A percentile compares a stretch with the other conserved stretches of the same genome.
Conservation (phyloP, 2,329 filamentous ascomycete species). For the Ceratocystis cubensis region DNA sequence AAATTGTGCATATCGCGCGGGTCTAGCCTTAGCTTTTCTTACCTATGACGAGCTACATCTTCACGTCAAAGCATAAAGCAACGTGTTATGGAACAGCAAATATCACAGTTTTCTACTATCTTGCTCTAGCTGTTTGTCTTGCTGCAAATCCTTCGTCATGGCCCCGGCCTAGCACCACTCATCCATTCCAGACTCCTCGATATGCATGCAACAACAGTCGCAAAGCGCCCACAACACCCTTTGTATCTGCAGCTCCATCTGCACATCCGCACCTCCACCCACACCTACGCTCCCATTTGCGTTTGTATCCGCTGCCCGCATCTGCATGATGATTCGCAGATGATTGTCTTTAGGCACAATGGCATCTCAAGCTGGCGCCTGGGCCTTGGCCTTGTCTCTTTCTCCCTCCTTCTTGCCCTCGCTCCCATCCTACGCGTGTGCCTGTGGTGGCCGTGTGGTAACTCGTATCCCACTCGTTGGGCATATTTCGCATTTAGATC, state of each 20-base stretch:
- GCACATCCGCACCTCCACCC: not conserved
- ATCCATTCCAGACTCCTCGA: not conserved
- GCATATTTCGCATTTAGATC: not conserved
- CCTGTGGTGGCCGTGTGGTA: not conserved
- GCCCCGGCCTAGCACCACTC: not conserved
- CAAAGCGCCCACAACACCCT: not conserved
- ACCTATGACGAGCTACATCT: constrained; percentile 9
- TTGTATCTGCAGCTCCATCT: not conserved
- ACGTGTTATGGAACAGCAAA: not conserved
- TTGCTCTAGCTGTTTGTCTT: not conserved
- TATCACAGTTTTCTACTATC: not conserved
- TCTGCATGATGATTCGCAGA: constrained; percentile 11
- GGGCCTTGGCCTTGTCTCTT: constrained; percentile 4
- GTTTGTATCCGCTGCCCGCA: constrained; percentile 1
- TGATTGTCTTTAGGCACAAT: constrained; percentile 9
- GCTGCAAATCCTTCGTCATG: not conserved
- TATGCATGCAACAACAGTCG: constrained; percentile 3
- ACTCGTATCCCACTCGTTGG: constrained; percentile 1
- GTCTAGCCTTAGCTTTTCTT: not conserved
- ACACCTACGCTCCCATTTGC: not conserved
- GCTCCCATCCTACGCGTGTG: not conserved
- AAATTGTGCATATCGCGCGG: not conserved
- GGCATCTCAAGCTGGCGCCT: constrained; percentile 1
- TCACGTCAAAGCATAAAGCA: constrained; percentile 1
- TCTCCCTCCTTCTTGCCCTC: not conserved